Conservation (phyloP, 257 asterid genomes). For the Anisodus tanguticus region DNA sequence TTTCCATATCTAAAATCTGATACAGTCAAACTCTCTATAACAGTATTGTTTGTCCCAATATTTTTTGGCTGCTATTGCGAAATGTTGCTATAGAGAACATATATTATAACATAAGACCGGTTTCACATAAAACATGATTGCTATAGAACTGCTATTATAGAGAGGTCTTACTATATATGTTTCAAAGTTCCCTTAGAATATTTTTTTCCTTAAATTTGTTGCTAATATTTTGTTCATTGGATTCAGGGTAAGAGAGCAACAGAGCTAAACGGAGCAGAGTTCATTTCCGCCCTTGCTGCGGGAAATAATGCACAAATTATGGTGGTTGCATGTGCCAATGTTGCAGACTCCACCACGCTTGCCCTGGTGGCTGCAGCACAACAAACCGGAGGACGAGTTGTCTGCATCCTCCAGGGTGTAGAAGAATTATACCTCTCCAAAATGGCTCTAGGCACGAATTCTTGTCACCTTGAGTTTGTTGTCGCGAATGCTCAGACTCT, state of each 20-base stretch:
- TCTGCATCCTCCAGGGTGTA: conserved; percentile 64
- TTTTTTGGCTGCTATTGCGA: neutral
- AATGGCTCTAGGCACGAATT: conserved; percentile 36
- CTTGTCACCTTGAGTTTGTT: conserved; percentile 51
- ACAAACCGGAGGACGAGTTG: conserved; percentile 74
- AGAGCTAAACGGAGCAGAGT: conserved; percentile 79
- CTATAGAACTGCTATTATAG: neutral
- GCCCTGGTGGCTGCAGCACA: conserved; percentile 82
- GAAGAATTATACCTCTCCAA: conserved; percentile 48
- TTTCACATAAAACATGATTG: neutral
- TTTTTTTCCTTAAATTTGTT: neutral
- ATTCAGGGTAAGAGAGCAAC: conserved; percentile 61
- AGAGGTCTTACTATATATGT: neutral
- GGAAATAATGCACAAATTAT: conserved; percentile 74
- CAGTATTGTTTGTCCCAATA: neutral
- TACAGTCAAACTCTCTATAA: neutral
- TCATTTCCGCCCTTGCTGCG: conserved; percentile 84
- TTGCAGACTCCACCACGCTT: conserved; percentile 64
- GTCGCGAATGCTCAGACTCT: conserved; percentile 50
- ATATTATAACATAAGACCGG: no score
- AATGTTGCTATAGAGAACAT: neutral
- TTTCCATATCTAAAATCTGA: neutral
- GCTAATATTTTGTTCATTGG: neutral
- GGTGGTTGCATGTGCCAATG: conserved; percentile 60
- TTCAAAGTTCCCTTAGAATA: neutral